A percentile compares a stretch with the other conserved stretches of the same genome.
Conservation (phyloP, 106 monocot species). For the Alisma plantagoaquatica region DNA sequence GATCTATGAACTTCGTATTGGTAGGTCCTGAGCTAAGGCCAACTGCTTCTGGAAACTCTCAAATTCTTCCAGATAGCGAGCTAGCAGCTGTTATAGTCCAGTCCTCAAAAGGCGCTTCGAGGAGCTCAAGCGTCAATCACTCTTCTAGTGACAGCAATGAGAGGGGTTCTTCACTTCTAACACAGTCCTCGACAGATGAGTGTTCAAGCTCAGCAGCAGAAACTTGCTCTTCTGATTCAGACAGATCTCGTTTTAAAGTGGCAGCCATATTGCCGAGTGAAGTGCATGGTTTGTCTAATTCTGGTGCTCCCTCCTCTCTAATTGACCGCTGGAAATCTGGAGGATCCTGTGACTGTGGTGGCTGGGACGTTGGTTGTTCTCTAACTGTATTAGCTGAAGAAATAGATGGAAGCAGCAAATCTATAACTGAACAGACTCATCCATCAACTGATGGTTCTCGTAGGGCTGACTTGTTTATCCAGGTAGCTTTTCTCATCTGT, state of each 20-base stretch:
- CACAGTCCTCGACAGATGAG: too few relatives aligned
- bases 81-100: conserved; percentile 51
- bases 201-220: neutral
- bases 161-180: neutral
- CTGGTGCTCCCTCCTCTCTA: conserved; percentile 45
- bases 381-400: conserved; percentile 39
- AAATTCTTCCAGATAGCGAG: conserved; percentile 16
- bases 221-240: neutral
- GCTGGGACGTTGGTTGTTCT: conserved; percentile 93
- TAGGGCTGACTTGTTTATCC: conserved; percentile 41
- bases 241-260: too few relatives aligned
- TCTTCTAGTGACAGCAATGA: neutral
- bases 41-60: conserved; percentile 2
- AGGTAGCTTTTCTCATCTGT: too few relatives aligned
- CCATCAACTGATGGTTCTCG: conserved; percentile 8
- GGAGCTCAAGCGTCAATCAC: neutral
- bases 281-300: conserved; percentile 45
- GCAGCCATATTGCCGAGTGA: conserved; percentile 53
- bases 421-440: conserved; percentile 6
- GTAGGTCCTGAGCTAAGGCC: conserved; percentile 36
- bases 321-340: conserved; percentile 80
- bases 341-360: conserved; percentile 91
- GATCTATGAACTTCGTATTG: conserved; percentile 49
- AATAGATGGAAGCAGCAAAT: conserved; percentile 8
- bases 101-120: conserved; percentile 15